Conservation (phyloP, 78 protist genomes). For the Dictyostelium brefeldianum region DNA sequence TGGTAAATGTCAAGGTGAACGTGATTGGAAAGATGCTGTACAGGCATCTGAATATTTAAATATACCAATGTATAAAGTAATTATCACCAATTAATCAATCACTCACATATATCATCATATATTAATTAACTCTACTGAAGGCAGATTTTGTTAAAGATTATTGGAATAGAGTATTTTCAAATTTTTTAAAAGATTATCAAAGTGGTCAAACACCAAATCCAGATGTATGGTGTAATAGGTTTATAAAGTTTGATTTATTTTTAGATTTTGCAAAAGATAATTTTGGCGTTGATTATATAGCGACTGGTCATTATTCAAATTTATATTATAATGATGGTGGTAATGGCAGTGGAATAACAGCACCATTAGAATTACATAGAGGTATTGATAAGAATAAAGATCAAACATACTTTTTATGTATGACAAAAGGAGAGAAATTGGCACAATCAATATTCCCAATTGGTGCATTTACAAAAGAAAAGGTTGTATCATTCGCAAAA, state of each 20-base stretch:
- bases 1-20: constrained; percentile 83
- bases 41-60: constrained; percentile 74
- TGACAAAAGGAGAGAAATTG: constrained; percentile 41
- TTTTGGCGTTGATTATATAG: constrained; percentile 76
- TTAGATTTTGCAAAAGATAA: constrained; percentile 42
- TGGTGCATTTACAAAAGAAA: constrained; percentile 55
- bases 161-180: constrained; percentile 91
- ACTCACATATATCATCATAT: not conserved
- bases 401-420: constrained; percentile 90
- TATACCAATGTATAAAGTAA: constrained; percentile 82
- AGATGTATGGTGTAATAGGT: constrained; percentile 90
- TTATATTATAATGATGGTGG: constrained; percentile 6
- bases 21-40: constrained; percentile 75
- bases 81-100: no score
- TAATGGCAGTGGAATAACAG: not conserved
- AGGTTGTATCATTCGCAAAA: constrained; percentile 43
- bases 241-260: constrained; percentile 89
- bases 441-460: constrained; percentile 82
- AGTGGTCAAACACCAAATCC: constrained; percentile 93
- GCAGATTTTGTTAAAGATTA: constrained; percentile 88
- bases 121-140: not conserved
- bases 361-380: not conserved
- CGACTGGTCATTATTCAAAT: constrained; percentile 86
- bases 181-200: constrained; percentile 79
- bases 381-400: constrained; percentile 78